These are phyloP conservation scores for Pseudogymnoascus destructans DNA, from an alignment of 2,329 filamentous ascomycete species.

Conservation along the genomic window DNA sequence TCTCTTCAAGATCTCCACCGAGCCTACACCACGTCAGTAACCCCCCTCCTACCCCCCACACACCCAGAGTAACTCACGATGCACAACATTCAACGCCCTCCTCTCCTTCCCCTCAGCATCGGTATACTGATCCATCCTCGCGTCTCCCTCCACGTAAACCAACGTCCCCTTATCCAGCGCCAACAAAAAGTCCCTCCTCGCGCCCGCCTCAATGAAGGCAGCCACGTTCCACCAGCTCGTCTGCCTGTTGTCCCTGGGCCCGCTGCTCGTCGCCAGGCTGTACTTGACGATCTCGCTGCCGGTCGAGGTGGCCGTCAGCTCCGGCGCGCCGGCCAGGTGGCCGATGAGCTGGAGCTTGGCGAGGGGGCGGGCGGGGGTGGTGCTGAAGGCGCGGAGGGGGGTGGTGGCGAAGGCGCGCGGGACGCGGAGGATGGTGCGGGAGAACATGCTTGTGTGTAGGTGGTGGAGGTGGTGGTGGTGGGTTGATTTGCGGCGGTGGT, in stretches of 20 bases:
- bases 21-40: not conserved
- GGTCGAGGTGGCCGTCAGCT: constrained; percentile 54
- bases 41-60: not conserved
- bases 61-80: constrained; percentile 48
- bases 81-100: constrained; percentile 54
- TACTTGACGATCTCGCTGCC: constrained; percentile 69
- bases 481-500: not conserved
- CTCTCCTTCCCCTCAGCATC: constrained; percentile 57
- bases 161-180: constrained; percentile 73
- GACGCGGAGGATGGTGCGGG: constrained; percentile 17
- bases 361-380: constrained; percentile 44
- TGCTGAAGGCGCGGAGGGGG: constrained; percentile 60
- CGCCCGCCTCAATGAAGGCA: constrained; percentile 56
- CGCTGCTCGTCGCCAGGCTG: constrained; percentile 55
- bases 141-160: constrained; percentile 76
- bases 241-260: constrained; percentile 54
- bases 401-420: constrained; percentile 31
- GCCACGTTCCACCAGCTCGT: constrained; percentile 79
- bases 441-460: constrained; percentile 1
- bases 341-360: constrained; percentile 81
- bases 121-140: constrained; percentile 51
- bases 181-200: constrained; percentile 58
- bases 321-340: constrained; percentile 67
- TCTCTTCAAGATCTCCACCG: constrained; percentile 3
- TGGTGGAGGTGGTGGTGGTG: constrained; percentile 5